These are phyloP conservation scores for Monosporascus sp. DNA, from an alignment of 2,329 filamentous ascomycete species.

Conservation along the genomic window DNA sequence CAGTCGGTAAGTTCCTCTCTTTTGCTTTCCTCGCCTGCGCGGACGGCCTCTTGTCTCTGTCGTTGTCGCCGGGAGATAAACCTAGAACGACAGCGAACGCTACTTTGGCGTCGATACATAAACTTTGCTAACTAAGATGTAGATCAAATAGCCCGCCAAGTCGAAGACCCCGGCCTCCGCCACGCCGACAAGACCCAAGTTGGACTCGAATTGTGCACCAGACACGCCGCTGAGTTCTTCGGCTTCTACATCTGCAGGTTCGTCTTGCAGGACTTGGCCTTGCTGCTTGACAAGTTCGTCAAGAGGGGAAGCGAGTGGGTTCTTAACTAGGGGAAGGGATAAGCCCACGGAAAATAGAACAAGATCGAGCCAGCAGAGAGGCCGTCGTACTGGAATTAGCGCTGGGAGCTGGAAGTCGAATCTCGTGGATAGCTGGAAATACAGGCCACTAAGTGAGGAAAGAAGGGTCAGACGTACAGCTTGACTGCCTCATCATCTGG, in stretches of 20 bases:
- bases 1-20: slow-evolving; percentile 64
- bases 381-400: too few species aligned
- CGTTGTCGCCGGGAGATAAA: too few species aligned
- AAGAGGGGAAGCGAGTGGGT: slow-evolving; percentile 98
- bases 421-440: too few species aligned
- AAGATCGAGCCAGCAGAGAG: too few species aligned
- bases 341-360: too few species aligned
- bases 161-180: slow-evolving; percentile 88
- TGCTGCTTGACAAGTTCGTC: slow-evolving; percentile 93
- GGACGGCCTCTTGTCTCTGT: not conserved
- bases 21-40: not conserved
- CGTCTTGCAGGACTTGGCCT: slow-evolving; percentile 74
- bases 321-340: slow-evolving; percentile 11
- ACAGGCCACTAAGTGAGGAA: too few species aligned
- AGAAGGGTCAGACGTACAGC: too few species aligned
- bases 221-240: slow-evolving; percentile 96
- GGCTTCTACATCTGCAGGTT: slow-evolving; percentile 95
- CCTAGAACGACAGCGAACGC: too few species aligned
- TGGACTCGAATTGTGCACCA: slow-evolving; percentile 84
- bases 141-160: slow-evolving; percentile 95
- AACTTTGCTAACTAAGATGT: slow-evolving; percentile 18
- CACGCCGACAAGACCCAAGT: slow-evolving; percentile 93
- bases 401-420: too few species aligned
- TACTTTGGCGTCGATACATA: too few species aligned
- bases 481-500: too few species aligned